Evolutionary conservation across 2,329 filamentous ascomycete species (phyloP).

Genomic region (Emmonsia crescens): DNA sequence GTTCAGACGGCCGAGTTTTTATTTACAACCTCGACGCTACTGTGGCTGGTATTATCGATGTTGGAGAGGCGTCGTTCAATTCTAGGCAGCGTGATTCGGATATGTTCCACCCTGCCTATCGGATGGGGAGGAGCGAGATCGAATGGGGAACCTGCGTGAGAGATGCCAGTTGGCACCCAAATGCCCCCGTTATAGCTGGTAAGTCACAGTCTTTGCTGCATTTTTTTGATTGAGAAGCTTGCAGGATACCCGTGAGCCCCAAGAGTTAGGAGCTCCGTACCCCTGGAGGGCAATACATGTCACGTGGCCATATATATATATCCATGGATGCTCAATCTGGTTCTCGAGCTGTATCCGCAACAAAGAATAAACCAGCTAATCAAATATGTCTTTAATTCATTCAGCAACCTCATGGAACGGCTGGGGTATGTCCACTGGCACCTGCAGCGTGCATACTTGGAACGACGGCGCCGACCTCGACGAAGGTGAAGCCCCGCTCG

Average conservation of each 20-base stretch:
- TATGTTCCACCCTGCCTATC: conserved; percentile 45
- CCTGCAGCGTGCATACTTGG: conserved; percentile 67
- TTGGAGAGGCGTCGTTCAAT: conserved; percentile 56
- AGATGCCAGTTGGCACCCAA: conserved; percentile 86
- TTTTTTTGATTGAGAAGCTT: background rate
- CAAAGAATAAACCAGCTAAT: background rate
- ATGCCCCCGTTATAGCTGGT: conserved; percentile 65
- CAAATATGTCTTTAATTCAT: conserved; percentile 18
- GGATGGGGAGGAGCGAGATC: conserved; percentile 42
- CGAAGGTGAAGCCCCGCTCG: conserved; percentile 9
- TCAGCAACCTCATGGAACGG: conserved; percentile 75
- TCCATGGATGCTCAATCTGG: background rate
- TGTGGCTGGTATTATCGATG: conserved; percentile 64
- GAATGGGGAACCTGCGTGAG: conserved; percentile 69
- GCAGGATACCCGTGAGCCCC: background rate
- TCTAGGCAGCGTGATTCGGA: conserved; percentile 47
- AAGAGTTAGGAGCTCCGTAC: background rate
- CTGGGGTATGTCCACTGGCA: conserved; percentile 60
- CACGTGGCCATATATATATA: no score
- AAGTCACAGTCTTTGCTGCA: conserved; percentile 20
- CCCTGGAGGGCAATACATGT: no score
- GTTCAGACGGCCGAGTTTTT: conserved; percentile 78
- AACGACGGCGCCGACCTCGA: conserved; percentile 42
- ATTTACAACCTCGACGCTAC: conserved; percentile 93
- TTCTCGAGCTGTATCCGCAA: background rate